Evolutionary conservation across 106 monocot genomes (phyloP).

Genomic region (Ottelia alismoides): DNA sequence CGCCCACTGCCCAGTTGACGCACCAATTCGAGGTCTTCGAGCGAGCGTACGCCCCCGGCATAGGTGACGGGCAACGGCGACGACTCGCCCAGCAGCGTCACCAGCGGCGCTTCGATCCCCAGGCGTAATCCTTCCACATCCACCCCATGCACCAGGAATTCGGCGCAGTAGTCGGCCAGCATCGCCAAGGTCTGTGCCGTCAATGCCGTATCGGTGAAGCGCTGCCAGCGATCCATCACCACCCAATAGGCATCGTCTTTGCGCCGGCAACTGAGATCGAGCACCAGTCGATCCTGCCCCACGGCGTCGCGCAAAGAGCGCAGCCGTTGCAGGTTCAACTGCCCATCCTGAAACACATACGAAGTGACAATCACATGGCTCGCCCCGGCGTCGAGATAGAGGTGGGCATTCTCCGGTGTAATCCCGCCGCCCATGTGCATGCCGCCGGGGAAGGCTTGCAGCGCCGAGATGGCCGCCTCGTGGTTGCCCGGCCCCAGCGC

Average conservation of each 20-base stretch:
- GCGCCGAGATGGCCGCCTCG: no score
- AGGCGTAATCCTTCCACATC: neutral
- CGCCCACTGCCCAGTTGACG: neutral
- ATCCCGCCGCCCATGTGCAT: neutral
- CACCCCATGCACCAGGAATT: neutral
- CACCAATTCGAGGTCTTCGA: neutral
- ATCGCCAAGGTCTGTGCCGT: neutral
- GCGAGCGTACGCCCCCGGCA: neutral
- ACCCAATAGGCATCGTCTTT: neutral
- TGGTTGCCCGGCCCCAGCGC: neutral
- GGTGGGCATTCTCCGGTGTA: neutral
- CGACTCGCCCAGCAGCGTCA: neutral
- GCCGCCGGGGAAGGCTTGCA: neutral
- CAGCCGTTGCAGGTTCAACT: neutral
- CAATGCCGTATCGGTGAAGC: neutral
- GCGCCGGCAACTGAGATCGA: neutral
- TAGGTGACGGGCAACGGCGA: neutral
- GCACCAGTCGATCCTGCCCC: neutral
- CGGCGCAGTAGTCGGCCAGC: neutral
- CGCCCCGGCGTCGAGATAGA: neutral
- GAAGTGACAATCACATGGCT: neutral
- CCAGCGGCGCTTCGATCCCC: neutral
- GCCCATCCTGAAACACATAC: neutral
- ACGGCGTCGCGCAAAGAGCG: neutral
- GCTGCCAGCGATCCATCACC: neutral